Base-by-base conservation (phyloP, 2,329 filamentous ascomycete genomes). In the Ilyonectria sp. region DNA sequence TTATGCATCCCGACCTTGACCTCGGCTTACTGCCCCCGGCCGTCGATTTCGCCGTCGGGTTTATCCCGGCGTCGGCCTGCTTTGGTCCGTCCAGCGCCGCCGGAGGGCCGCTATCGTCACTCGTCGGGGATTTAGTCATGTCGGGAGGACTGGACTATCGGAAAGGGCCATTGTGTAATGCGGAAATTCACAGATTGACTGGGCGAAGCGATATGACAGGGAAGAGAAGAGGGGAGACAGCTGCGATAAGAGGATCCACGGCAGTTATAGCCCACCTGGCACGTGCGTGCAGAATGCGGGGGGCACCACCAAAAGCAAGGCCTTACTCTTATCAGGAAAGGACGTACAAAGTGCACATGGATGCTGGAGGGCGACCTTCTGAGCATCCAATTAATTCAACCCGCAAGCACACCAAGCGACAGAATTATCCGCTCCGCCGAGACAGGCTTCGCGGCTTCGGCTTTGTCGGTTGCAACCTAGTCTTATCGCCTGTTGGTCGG, bases 241-340 rank as follows among this genome's bases (percentile, higher is more conserved):
- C n/a, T 31, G 37, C 53, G 63, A 62, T 61, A 66, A 61, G 58
- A 65, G 57, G 62, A 55, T 64, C 55, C 10, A 47, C 62, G 40
- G 49, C 47, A 50, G 50, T 64, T 54, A 56, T 52, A 61, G 43
- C 13, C 44, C 53, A 46, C 50, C 31, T 66, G 63, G 63, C 63
- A 66, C 63, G 63, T 66, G 63, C 63, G 59, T 29, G 53, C 26
- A 65, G 46, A 66, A 61, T 65, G 63, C 63, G 63, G 63, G 63
- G 63, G 56, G 52, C 26, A 31, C 56, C 57, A 54, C 61, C 49
- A 55, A 21, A 23, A 37, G 21, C 19, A 44, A 33, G 15, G 52
- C 52, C 46, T 57, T 53, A 37, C 52, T 53, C 46, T 66, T 66
- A 66, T 66, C 63, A 59, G 62, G 19, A 52, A 65, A 59, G 31